Base-by-base conservation (phyloP, 768 basidiomycete species). In the Trametes meyenii region DNA sequence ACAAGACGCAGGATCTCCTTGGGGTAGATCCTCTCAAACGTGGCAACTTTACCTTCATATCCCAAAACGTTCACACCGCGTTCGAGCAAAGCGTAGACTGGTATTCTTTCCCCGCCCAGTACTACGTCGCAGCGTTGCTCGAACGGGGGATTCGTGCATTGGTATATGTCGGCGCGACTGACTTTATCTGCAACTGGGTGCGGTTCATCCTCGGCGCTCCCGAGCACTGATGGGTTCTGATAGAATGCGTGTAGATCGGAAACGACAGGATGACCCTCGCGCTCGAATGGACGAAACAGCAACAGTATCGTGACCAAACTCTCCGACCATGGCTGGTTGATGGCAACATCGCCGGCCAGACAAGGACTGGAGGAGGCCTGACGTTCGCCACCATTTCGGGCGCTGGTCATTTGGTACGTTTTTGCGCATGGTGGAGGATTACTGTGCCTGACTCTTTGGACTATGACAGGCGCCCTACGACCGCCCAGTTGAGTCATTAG, bases 401-500 rank as follows among this genome's bases (percentile, higher is more conserved):
- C 8, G 90, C 87, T 17, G 90, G 90, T 12, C 90, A 92, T 75
- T 87, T 88, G 85, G 87, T 87, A 45, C 48, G 64, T 62, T 29
- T 24, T 7, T 8, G 16, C 39, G 19, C 23, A 29, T 38, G 13
- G 2, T 33, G 5, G 4, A 10, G 3, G 51, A 14, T 7, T n/a
- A 5, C 7, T 26, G 44, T 50, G 29, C 16, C 23, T 19, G 51
- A 13, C 35, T 1, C 16, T 13, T 29, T 24, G 6, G 29, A 1
- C 5, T 7, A 5, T 17, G 44, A 10, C 50, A 84, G 85, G 84
- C 81, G 23, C 87, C 88, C 2, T 85, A 83, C 65, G 84, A 90
- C 64, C 84, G 86, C 67, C 85, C 85, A 8, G 77, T 76, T 54
- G 81, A 85, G 64, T 77, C 82, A 10, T 70, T 86, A 46, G 76